A percentile compares a stretch with the other conserved stretches of the same genome.
Conservation (phyloP, 1,139 yeast genomes). For the Saccharomyces pastorianus region DNA sequence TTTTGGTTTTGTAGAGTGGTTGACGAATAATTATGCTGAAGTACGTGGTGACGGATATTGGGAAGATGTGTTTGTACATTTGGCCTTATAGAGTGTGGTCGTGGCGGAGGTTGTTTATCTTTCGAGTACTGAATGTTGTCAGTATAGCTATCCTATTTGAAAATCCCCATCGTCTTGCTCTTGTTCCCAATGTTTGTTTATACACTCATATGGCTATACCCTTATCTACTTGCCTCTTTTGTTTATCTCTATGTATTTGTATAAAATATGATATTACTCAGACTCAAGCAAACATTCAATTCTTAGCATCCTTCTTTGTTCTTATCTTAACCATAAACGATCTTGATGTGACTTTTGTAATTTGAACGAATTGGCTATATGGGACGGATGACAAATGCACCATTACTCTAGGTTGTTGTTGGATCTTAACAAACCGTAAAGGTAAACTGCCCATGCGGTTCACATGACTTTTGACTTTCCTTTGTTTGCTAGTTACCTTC, state of each 20-base stretch:
- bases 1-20: conserved; percentile 1
- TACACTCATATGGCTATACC: not conserved
- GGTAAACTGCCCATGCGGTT: conserved; percentile 29
- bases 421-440: conserved; percentile 26
- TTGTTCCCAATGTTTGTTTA: not conserved
- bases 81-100: conserved; percentile 1
- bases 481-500: conserved; percentile 4
- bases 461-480: conserved; percentile 12
- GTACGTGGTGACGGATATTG: conserved; percentile 1
- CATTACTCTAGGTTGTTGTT: conserved; percentile 13
- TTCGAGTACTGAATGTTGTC: conserved; percentile 1
- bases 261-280: not conserved
- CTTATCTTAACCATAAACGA: conserved; percentile 25
- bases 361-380: conserved; percentile 22
- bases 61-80: conserved; percentile 1
- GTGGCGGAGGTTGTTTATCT: conserved; percentile 1
- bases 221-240: conserved; percentile 4
- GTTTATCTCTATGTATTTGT: not conserved
- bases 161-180: not conserved
- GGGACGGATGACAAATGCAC: conserved; percentile 28
- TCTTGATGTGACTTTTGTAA: conserved; percentile 24
- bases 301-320: not conserved
- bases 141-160: not conserved
- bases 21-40: conserved; percentile 1
- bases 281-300: too few species aligned